These are phyloP conservation scores for Sutorius eximius DNA, from an alignment of 1,284 basidiomycete genomes.

Conservation along the genomic window DNA sequence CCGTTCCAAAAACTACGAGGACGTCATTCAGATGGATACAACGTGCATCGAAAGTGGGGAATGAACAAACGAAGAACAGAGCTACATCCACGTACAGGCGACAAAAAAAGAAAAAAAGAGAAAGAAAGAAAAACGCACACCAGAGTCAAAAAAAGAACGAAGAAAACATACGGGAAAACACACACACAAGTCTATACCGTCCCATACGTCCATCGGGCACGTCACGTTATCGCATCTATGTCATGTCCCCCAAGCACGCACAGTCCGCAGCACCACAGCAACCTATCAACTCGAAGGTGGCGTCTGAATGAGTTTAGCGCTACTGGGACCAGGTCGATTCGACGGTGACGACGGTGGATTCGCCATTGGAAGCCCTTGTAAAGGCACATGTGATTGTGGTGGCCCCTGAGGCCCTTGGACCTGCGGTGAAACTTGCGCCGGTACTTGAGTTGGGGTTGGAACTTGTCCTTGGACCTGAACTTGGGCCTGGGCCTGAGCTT, in stretches of 20 bases:
- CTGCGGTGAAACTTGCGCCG: conserved; percentile 19
- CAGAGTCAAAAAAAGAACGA: not conserved
- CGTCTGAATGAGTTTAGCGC: conserved; percentile 16
- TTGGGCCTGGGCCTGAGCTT: conserved; percentile 34
- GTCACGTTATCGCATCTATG: conserved; percentile 17
- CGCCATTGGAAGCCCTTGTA: conserved; percentile 22
- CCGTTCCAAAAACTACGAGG: conserved; percentile 16
- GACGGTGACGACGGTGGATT: conserved; percentile 22
- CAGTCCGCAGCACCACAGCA: not conserved
- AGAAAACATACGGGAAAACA: conserved; percentile 4
- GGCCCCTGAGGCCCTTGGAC: conserved; percentile 19
- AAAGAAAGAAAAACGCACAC: not conserved
- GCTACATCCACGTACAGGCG: conserved; percentile 14
- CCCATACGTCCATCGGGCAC: conserved; percentile 20
- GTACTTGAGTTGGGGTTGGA: conserved; percentile 5
- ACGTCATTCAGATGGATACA: conserved; percentile 17
- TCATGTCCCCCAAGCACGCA: conserved; percentile 13
- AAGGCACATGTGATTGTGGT: conserved; percentile 20
- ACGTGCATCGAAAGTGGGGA: not conserved
- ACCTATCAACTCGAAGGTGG: conserved; percentile 21
- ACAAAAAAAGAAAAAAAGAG: not conserved
- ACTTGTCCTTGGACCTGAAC: conserved; percentile 17
- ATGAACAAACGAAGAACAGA: not conserved
- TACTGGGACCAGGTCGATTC: conserved; percentile 26
- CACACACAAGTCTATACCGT: conserved; percentile 24